Percentiles rank a stretch among this genome's conserved stretches.
Conservation (phyloP, 192 early-diverging fungal genomes). For the Backusella tuberculispora region DNA sequence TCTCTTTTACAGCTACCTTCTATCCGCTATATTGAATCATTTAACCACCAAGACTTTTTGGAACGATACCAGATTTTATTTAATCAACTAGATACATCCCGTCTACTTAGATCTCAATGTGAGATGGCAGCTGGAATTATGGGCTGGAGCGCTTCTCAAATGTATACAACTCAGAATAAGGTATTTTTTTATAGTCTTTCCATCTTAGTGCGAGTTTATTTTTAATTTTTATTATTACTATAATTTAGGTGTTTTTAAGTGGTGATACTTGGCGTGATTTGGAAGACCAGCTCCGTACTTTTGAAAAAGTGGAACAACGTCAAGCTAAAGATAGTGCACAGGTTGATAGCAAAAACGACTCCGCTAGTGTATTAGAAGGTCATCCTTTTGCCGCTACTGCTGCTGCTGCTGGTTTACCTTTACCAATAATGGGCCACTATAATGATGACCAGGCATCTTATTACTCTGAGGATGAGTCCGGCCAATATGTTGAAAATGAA, state of each 20-base stretch:
- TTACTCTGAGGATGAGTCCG: constrained; percentile 43
- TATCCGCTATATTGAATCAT: constrained; percentile 71
- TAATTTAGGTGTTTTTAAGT: constrained; percentile 59
- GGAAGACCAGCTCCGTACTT: constrained; percentile 59
- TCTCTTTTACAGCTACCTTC: constrained; percentile 64
- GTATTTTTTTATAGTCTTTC: neutral
- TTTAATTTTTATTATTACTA: neutral
- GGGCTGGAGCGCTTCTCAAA: constrained; percentile 53
- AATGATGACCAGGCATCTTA: constrained; percentile 38
- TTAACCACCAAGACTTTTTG: constrained; percentile 75
- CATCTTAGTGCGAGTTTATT: neutral
- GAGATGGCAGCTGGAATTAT: constrained; percentile 44
- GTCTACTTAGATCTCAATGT: constrained; percentile 39
- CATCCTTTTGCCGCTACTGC: constrained; percentile 23
- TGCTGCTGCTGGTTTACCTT: constrained; percentile 29
- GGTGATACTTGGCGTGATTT: constrained; percentile 65
- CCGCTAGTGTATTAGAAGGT: neutral
- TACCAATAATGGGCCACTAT: constrained; percentile 1
- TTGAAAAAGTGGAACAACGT: constrained; percentile 62
- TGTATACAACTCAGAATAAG: constrained; percentile 33
- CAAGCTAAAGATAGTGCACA: constrained; percentile 38
- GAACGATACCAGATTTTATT: constrained; percentile 56
- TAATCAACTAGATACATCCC: constrained; percentile 35
- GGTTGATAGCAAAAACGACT: neutral
- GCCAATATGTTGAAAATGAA: constrained; percentile 10